Evolutionary conservation across 2,329 filamentous ascomycete genomes (phyloP).

Genomic region (Aspergillus thermomutatus): DNA sequence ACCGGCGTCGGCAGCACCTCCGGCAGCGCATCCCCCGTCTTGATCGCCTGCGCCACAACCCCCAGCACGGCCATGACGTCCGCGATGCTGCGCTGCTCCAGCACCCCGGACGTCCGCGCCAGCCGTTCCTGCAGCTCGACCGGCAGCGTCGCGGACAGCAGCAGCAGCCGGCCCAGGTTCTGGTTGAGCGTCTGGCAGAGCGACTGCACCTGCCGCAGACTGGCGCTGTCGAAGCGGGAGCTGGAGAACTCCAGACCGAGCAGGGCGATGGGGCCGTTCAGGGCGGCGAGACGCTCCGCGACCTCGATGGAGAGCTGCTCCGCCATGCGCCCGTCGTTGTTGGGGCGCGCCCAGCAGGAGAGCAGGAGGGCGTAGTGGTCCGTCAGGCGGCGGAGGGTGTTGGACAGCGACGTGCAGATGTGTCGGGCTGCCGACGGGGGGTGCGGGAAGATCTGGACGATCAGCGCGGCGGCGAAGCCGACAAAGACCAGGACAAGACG

Average conservation of each 20-base stretch:
- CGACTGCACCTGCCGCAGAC: slow-evolving; percentile 29
- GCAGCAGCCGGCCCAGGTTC: slow-evolving; percentile 35
- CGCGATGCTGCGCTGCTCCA: slow-evolving; percentile 45
- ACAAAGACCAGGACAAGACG: slow-evolving; percentile 44
- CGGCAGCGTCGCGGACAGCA: slow-evolving; percentile 34
- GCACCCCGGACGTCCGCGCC: slow-evolving; percentile 35
- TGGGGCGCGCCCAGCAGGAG: slow-evolving; percentile 41
- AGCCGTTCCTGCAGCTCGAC: slow-evolving; percentile 41
- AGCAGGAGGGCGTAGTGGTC: slow-evolving; percentile 51
- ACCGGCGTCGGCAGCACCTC: slow-evolving; percentile 49
- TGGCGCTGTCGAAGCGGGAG: slow-evolving; percentile 35
- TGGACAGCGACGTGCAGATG: slow-evolving; percentile 45
- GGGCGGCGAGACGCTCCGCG: slow-evolving; percentile 27
- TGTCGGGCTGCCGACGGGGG: slow-evolving; percentile 48
- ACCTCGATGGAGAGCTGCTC: slow-evolving; percentile 31
- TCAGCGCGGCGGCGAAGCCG: slow-evolving; percentile 42
- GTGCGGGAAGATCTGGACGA: slow-evolving; percentile 48
- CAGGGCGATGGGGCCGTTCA: slow-evolving; percentile 35
- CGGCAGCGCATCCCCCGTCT: slow-evolving; percentile 48
- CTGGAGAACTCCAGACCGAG: slow-evolving; percentile 39
- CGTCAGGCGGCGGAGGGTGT: slow-evolving; percentile 41
- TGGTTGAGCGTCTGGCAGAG: slow-evolving; percentile 33
- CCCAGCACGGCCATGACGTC: slow-evolving; percentile 51
- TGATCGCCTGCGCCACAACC: slow-evolving; percentile 47
- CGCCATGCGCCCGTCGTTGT: slow-evolving; percentile 22